A percentile compares a stretch with the other conserved stretches of the same genome.
These are phyloP conservation scores for Lactuca sativa DNA, from an alignment of 129 eudicot species.

Conservation along the genomic window DNA sequence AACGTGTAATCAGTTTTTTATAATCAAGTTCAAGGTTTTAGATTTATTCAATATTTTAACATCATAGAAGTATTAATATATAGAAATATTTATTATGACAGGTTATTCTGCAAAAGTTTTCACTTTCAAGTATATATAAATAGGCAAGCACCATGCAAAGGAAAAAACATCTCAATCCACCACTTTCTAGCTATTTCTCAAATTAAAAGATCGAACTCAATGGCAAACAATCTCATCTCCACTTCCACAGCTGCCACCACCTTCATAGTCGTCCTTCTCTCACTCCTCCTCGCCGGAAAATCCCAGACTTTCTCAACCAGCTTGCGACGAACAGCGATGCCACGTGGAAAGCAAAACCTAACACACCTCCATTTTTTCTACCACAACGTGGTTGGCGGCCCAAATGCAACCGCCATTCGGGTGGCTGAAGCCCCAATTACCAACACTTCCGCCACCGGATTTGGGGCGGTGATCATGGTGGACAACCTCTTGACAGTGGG, in stretches of 20 bases:
- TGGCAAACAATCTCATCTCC: slow-evolving; percentile 16
- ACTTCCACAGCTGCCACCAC: background rate
- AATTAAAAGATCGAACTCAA: background rate
- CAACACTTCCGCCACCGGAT: slow-evolving; percentile 22
- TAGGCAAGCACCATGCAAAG: background rate
- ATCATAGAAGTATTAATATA: too few relatives aligned
- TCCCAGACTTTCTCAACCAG: slow-evolving; percentile 28
- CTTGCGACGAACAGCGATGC: slow-evolving; percentile 22
- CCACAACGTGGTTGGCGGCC: slow-evolving; percentile 33
- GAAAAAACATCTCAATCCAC: background rate
- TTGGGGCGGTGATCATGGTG: slow-evolving; percentile 38
- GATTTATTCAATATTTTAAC: too few relatives aligned
- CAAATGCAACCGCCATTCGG: slow-evolving; percentile 36
- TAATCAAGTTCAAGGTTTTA: too few relatives aligned
- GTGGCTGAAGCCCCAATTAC: slow-evolving; percentile 32
- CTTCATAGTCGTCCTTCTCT: slow-evolving; percentile 10
- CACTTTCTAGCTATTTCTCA: background rate
- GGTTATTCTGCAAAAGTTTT: too few relatives aligned
- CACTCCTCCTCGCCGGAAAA: slow-evolving; percentile 27
- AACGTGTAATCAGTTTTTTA: too few relatives aligned
- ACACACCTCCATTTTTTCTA: slow-evolving; percentile 36
- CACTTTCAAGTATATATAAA: background rate
- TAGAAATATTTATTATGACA: too few relatives aligned
- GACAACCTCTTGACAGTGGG: slow-evolving; percentile 43
- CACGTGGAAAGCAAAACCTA: slow-evolving; percentile 15